Base-by-base conservation (phyloP, 1,284 basidiomycete species). In the Phenoliferia sp. region DNA sequence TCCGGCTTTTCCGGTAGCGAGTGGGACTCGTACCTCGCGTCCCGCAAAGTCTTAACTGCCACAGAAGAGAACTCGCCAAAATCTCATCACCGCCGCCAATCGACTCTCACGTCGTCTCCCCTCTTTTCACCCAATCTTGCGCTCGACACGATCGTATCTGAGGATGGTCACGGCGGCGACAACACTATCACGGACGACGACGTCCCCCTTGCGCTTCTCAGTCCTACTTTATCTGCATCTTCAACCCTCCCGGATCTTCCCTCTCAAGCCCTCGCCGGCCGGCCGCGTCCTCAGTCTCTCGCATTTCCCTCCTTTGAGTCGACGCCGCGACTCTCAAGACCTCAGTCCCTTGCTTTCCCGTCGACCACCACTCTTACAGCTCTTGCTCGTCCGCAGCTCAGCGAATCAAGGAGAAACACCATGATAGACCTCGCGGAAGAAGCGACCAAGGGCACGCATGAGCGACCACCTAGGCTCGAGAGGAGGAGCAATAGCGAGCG, bases 11-110 rank as follows among this genome's bases (percentile, higher is more conserved):
- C n/a, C n/a, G n/a, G n/a, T n/a, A n/a, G n/a, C 31, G 62, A 67
- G 29, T 67, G 69, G 63, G 36, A 65, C 39, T 34, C 57, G 19
- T 70, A 67, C 66, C 33, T 66, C 48, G 32, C 59, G 6, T 31
- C 60, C 7, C 64, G 66, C 10, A 58, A 63, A 6, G 28, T 68
- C 28, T 59, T 57, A n/a, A 52, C n/a, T 1, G 19, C 52, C 3
- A 52, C 19, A 31, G 3, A n/a, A n/a, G n/a, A n/a, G n/a, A n/a
- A n/a, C n/a, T n/a, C n/a, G n/a, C n/a, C 44, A 34, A 32, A 52
- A 55, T 34, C 35, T 31, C 3, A 52, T 52, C 28, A 33, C 55
- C 33, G 19, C 9, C 63, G 19, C 59, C 66, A 58, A 29, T 62
- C 59, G 31, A 59, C 52, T 17, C 34, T 62, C 65, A 35, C 52